Percentiles rank a stretch among this genome's conserved stretches.
Conservation (phyloP, 495 filamentous ascomycete genomes). For the Penicillium nucicola region DNA sequence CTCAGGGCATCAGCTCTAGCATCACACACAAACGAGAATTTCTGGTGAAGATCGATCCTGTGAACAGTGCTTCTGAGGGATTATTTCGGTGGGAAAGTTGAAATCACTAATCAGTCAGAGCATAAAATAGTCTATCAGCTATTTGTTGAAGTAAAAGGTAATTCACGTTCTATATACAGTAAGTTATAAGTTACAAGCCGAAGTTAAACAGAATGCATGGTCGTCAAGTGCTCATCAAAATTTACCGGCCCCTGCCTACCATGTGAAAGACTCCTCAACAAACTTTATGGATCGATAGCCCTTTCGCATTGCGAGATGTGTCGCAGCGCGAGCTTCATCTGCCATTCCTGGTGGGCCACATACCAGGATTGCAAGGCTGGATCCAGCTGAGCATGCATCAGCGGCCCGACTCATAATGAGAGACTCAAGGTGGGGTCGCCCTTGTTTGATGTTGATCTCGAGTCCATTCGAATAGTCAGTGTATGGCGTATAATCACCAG, state of each 20-base stretch:
- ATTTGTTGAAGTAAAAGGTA: neutral
- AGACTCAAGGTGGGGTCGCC: constrained; percentile 30
- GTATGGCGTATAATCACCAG: constrained; percentile 2
- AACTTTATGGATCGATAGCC: constrained; percentile 34
- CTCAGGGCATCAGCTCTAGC: neutral
- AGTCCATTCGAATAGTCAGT: neutral
- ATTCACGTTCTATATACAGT: neutral
- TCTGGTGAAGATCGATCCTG: neutral
- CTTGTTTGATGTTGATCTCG: constrained; percentile 22
- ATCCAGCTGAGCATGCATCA: constrained; percentile 21
- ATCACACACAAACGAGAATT: neutral
- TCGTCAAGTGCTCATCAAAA: neutral
- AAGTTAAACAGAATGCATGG: neutral
- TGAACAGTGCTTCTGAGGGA: too few species aligned
- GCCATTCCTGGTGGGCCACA: constrained; percentile 51
- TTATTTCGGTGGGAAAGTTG: too few species aligned
- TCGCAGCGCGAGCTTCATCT: constrained; percentile 44
- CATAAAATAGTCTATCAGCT: too few species aligned
- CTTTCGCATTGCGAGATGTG: constrained; percentile 31
- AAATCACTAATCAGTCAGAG: too few species aligned
- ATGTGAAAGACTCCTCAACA: constrained; percentile 45
- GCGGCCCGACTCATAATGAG: constrained; percentile 31
- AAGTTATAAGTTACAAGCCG: too few species aligned
- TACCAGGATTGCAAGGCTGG: constrained; percentile 39
- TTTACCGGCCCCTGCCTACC: constrained; percentile 14